Conservation (phyloP, 306 rosid genomes). For the Fagus crenata region DNA sequence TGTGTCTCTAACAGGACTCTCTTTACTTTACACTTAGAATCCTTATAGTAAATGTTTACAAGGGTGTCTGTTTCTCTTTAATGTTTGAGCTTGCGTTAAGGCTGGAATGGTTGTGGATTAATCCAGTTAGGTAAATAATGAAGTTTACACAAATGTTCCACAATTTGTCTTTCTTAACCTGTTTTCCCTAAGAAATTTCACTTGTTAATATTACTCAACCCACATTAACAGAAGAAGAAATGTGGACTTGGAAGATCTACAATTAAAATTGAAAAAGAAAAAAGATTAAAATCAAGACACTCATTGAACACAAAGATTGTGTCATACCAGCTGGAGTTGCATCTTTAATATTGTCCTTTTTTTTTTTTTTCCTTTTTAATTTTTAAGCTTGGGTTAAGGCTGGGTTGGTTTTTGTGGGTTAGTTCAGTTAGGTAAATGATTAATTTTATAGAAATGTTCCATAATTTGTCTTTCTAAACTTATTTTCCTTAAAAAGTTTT, state of each 20-base stretch:
- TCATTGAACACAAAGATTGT: background rate
- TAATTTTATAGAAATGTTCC: no score
- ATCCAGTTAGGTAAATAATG: background rate
- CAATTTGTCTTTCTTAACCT: background rate
- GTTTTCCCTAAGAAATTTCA: background rate
- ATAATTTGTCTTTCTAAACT: no score
- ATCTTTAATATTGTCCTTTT: background rate
- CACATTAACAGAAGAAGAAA: background rate
- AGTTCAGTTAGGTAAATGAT: no score
- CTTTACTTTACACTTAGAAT: background rate
- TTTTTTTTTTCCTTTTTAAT: no score
- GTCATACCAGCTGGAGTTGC: no score
- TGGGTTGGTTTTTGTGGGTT: no score
- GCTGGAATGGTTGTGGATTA: background rate
- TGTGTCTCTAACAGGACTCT: background rate
- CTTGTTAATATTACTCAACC: background rate
- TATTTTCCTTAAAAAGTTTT: no score
- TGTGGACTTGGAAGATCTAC: background rate
- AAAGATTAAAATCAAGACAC: background rate
- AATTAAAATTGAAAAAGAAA: background rate
- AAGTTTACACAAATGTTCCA: background rate
- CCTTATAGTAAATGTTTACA: background rate
- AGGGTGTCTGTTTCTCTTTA: background rate
- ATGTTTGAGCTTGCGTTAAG: background rate
- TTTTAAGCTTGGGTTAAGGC: no score